A percentile compares a stretch with the other conserved stretches of the same genome.
Conservation (phyloP, 805 yeast genomes). For the Starmerella apis region DNA sequence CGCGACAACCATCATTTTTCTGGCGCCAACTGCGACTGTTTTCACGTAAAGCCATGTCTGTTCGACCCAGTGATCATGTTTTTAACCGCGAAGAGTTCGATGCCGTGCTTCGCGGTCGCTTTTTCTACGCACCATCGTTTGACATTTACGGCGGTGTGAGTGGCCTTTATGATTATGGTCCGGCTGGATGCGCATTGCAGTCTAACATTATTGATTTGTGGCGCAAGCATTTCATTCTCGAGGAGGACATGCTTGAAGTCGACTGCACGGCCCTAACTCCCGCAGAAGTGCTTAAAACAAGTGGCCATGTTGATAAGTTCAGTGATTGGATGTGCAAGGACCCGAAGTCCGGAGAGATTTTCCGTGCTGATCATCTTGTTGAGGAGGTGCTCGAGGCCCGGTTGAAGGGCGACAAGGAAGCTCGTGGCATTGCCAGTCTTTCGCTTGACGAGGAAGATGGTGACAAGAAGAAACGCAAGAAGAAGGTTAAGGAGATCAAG, state of each 20-base stretch:
- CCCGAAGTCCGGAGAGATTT: slow-evolving; percentile 90
- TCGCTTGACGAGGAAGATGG: slow-evolving; percentile 62
- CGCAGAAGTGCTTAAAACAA: slow-evolving; percentile 91
- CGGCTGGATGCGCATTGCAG: slow-evolving; percentile 98
- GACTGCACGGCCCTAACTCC: slow-evolving; percentile 98
- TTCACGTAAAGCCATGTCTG: slow-evolving; percentile 16
- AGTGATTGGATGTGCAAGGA: slow-evolving; percentile 99
- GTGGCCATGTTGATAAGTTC: slow-evolving; percentile 98
- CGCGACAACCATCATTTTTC: slow-evolving; percentile 1
- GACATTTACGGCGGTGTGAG: slow-evolving; percentile 98
- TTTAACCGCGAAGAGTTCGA: slow-evolving; percentile 84
- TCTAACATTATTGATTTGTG: slow-evolving; percentile 89
- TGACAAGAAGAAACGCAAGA: slow-evolving; percentile 85
- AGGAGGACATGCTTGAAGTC: slow-evolving; percentile 98
- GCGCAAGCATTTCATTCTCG: slow-evolving; percentile 95
- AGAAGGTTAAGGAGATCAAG: slow-evolving; percentile 85
- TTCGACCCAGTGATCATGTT: slow-evolving; percentile 20
- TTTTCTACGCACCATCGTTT: slow-evolving; percentile 94
- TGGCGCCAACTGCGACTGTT: slow-evolving; percentile 8
- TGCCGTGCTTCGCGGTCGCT: slow-evolving; percentile 84
- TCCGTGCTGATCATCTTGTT: slow-evolving; percentile 95
- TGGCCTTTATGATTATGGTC: slow-evolving; percentile 97
- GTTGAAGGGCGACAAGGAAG: slow-evolving; percentile 92
- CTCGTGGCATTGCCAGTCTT: slow-evolving; percentile 67
- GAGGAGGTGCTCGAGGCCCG: slow-evolving; percentile 96